These are phyloP conservation scores for Alternaria ethzedia DNA, from an alignment of 2,329 filamentous ascomycete genomes.

Conservation along the genomic window DNA sequence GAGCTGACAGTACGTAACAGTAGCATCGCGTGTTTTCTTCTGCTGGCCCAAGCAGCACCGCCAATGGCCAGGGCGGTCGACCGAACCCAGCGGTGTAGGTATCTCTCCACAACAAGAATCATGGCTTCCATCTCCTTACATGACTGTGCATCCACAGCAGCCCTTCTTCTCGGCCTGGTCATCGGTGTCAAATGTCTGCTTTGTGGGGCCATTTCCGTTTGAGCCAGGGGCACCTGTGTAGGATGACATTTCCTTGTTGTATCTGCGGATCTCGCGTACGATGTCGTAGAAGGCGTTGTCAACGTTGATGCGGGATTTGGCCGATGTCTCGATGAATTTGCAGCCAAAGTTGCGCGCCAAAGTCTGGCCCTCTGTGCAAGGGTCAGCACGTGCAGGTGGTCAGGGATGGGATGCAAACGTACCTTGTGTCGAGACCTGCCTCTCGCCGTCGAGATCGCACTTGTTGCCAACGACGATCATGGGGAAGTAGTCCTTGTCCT, in stretches of 20 bases:
- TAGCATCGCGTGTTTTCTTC: conserved; percentile 41
- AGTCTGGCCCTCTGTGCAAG: conserved; percentile 78
- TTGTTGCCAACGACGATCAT: conserved; percentile 99
- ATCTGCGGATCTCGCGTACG: conserved; percentile 95
- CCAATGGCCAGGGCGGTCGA: conserved; percentile 33
- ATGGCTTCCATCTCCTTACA: conserved; percentile 61
- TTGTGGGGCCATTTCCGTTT: conserved; percentile 51
- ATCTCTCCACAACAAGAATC: conserved; percentile 23
- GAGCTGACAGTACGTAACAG: conserved; percentile 44
- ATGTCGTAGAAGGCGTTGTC: conserved; percentile 99
- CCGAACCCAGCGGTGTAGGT: conserved; percentile 25
- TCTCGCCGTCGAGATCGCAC: conserved; percentile 93
- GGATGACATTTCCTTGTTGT: conserved; percentile 97
- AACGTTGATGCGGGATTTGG: conserved; percentile 97
- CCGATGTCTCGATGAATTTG: conserved; percentile 99
- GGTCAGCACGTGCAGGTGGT: conserved; percentile 24
- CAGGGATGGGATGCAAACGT: conserved; percentile 47
- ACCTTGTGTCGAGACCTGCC: conserved; percentile 93
- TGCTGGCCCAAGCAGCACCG: conserved; percentile 26
- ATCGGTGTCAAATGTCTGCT: conserved; percentile 80
- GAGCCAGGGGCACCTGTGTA: conserved; percentile 71
- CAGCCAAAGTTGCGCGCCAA: conserved; percentile 88
- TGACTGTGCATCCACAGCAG: conserved; percentile 88
- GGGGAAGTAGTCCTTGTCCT: conserved; percentile 99
- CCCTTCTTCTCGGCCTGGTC: conserved; percentile 70